Conservation (phyloP, 176 grass and related monocot species). For the Cenchrus americanus region DNA sequence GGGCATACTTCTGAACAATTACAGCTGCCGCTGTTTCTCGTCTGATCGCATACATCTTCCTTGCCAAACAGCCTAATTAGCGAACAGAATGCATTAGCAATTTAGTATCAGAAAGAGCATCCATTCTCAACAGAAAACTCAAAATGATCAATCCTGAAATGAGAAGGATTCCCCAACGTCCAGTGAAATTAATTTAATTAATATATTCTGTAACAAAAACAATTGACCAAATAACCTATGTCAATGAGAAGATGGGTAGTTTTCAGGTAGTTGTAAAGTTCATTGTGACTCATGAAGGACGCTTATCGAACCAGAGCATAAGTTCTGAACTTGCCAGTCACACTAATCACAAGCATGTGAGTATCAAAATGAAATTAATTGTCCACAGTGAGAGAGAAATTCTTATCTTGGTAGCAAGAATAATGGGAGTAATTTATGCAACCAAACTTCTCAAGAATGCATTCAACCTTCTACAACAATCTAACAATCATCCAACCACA, state of each 20-base stretch:
- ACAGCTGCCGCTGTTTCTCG: conserved; percentile 64
- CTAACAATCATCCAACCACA: neutral
- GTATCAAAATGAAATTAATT: neutral
- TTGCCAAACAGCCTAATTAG: conserved; percentile 73
- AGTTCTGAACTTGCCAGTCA: conserved; percentile 6
- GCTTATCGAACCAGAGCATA: conserved; percentile 4
- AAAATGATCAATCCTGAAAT: too few species aligned
- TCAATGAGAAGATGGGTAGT: neutral
- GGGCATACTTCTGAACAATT: conserved; percentile 82
- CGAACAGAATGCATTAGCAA: conserved; percentile 27
- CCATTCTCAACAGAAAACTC: neutral
- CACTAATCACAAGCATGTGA: neutral
- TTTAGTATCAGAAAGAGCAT: neutral
- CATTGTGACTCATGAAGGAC: neutral
- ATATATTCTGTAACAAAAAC: too few species aligned
- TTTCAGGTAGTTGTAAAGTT: neutral
- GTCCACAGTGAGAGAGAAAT: neutral
- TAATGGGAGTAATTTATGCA: conserved; percentile 11
- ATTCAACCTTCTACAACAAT: neutral
- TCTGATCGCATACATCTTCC: conserved; percentile 66
- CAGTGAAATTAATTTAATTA: too few species aligned
- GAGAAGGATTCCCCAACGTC: too few species aligned
- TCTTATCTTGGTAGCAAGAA: neutral
- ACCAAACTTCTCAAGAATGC: neutral
- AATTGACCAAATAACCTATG: neutral